These are phyloP conservation scores for Solanum hybrid DNA, from an alignment of 305 asterid genomes.

Conservation along the genomic window DNA sequence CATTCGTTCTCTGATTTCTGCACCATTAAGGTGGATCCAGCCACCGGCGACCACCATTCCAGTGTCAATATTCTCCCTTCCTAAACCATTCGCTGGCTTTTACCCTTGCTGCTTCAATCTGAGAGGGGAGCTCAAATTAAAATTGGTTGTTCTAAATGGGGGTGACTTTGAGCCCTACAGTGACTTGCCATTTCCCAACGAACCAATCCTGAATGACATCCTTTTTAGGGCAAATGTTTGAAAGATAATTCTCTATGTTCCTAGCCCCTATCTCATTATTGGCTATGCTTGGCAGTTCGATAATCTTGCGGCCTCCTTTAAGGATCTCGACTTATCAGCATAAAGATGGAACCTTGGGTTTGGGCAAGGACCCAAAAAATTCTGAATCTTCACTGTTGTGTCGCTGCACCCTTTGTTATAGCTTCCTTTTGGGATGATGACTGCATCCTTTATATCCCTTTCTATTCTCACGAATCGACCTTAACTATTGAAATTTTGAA, in stretches of 20 bases:
- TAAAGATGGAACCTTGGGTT: neutral
- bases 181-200: neutral
- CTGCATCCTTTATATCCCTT: neutral
- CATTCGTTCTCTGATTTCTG: neutral
- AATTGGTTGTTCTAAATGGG: neutral
- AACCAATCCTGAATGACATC: neutral
- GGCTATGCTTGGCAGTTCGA: neutral
- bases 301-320: neutral
- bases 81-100: neutral
- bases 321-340: neutral
- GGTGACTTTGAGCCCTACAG: neutral
- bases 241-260: neutral
- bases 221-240: neutral
- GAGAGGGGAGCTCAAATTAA: neutral
- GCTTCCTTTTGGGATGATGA: neutral
- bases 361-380: neutral
- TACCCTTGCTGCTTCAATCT: neutral
- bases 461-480: neutral
- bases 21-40: neutral
- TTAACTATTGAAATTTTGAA: neutral
- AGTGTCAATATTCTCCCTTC: neutral
- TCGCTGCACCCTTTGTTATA: neutral
- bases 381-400: neutral
- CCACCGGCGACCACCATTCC: neutral
- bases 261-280: neutral